These are phyloP conservation scores for Vitis riparia DNA, from an alignment of 164 flowering plant species.

Conservation along the genomic window DNA sequence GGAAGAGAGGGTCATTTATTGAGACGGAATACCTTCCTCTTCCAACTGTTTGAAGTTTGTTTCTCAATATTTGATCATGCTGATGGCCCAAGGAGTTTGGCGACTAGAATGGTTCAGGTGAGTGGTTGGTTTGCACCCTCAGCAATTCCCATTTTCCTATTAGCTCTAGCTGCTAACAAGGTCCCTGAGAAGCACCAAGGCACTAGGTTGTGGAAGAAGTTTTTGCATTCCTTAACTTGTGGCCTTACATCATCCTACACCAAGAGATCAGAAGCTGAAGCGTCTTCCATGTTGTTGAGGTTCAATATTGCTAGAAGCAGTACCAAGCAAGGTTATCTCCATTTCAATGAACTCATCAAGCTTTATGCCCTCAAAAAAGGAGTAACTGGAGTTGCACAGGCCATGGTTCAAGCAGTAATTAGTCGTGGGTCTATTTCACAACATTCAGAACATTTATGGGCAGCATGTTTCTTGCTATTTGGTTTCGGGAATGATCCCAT, in stretches of 20 bases:
- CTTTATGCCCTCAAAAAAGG: conserved; percentile 69
- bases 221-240: conserved; percentile 57
- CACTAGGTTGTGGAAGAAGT: conserved; percentile 46
- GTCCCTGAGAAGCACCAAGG: conserved; percentile 55
- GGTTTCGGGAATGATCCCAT: conserved; percentile 64
- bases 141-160: conserved; percentile 57
- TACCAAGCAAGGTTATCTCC: conserved; percentile 48
- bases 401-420: conserved; percentile 69
- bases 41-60: conserved; percentile 90
- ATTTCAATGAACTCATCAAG: conserved; percentile 67
- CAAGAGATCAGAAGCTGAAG: conserved; percentile 76
- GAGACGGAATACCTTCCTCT: conserved; percentile 59
- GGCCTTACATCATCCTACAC: conserved; percentile 54
- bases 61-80: conserved; percentile 96
- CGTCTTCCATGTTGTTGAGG: conserved; percentile 73
- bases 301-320: conserved; percentile 78
- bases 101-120: conserved; percentile 84
- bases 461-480: conserved; percentile 78
- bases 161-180: conserved; percentile 69
- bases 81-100: conserved; percentile 81
- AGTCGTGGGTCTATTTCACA: conserved; percentile 46
- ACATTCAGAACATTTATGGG: conserved; percentile 85
- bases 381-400: conserved; percentile 54
- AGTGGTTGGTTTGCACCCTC: conserved; percentile 94
- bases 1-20: conserved; percentile 50